Conservation (phyloP, 257 asterid species). For the Scutellaria barbata region DNA sequence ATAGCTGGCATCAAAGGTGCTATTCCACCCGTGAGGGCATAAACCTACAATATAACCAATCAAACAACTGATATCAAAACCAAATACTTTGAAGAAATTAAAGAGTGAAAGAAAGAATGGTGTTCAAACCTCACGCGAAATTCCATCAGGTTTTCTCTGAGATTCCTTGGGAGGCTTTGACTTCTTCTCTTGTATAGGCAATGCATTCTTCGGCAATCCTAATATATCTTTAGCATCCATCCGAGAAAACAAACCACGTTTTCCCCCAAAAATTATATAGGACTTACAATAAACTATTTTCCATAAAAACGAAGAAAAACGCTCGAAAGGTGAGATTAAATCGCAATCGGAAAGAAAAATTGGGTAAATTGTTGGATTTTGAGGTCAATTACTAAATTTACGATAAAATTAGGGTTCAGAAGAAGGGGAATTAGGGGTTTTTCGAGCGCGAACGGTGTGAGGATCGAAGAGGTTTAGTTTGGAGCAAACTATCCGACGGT, state of each 20-base stretch:
- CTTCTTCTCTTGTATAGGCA: constrained; percentile 70
- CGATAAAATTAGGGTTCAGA: constrained; percentile 37
- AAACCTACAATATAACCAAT: constrained; percentile 56
- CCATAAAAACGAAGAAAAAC: not conserved
- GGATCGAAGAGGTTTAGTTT: not conserved
- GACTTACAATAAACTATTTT: not conserved
- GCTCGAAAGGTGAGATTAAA: not conserved
- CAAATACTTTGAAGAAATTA: not conserved
- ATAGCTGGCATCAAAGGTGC: constrained; percentile 88
- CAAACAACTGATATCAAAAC: constrained; percentile 27
- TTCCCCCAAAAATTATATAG: not conserved
- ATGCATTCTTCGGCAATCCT: constrained; percentile 79
- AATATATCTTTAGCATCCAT: constrained; percentile 98
- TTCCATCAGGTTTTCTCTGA: constrained; percentile 97
- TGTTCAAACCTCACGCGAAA: constrained; percentile 79
- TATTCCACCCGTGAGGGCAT: constrained; percentile 94
- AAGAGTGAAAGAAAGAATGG: not conserved
- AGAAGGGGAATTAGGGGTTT: constrained; percentile 30
- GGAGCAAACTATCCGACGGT: constrained; percentile 12
- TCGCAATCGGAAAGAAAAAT: not conserved
- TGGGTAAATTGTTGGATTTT: constrained; percentile 1
- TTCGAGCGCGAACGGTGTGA: constrained; percentile 21
- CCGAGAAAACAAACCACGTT: not conserved
- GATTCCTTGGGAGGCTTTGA: constrained; percentile 89
- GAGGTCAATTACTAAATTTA: constrained; percentile 16